These are phyloP conservation scores for Cryptosporidium andersoni DNA, from an alignment of 169 alveolate species.

Conservation along the genomic window DNA sequence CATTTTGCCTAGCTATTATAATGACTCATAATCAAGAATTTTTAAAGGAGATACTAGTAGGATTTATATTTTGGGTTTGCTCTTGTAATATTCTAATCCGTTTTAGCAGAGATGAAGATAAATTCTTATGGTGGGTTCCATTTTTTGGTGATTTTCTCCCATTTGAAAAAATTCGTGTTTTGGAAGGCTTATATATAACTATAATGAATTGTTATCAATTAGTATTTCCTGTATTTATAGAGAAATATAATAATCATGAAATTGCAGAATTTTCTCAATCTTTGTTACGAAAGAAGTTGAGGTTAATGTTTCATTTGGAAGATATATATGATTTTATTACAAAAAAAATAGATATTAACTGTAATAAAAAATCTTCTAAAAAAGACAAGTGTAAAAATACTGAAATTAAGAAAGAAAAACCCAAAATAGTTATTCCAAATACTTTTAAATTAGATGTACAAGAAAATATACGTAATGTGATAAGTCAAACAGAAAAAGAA, in stretches of 20 bases:
- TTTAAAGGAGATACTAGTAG: conserved; percentile 9
- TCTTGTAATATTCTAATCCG: conserved; percentile 37
- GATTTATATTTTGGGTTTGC: conserved; percentile 52
- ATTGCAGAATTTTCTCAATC: conserved; percentile 63
- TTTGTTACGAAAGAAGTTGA: conserved; percentile 29
- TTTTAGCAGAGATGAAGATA: conserved; percentile 40
- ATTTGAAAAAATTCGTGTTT: conserved; percentile 55
- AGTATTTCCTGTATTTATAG: conserved; percentile 16
- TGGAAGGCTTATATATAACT: conserved; percentile 56
- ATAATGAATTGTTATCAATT: conserved; percentile 48
- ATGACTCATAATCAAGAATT: conserved; percentile 66
- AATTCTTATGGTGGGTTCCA: conserved; percentile 43
- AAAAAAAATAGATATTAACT: not conserved
- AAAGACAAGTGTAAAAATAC: too few species aligned
- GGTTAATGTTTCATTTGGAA: conserved; percentile 26
- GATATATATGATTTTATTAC: conserved; percentile 10
- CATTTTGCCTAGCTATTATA: conserved; percentile 39
- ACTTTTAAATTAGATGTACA: conserved; percentile 34
- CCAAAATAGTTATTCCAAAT: not conserved
- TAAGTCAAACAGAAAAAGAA: conserved; percentile 13
- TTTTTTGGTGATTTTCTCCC: conserved; percentile 60
- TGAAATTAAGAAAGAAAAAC: not conserved
- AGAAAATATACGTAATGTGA: conserved; percentile 14
- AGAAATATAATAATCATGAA: conserved; percentile 20
- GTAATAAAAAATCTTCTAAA: too few species aligned